Evolutionary conservation across 2,329 filamentous ascomycete genomes (phyloP), one percentile per base, ranked within the genome.

Genomic region (Sclerotinia sclerotiorum): DNA sequence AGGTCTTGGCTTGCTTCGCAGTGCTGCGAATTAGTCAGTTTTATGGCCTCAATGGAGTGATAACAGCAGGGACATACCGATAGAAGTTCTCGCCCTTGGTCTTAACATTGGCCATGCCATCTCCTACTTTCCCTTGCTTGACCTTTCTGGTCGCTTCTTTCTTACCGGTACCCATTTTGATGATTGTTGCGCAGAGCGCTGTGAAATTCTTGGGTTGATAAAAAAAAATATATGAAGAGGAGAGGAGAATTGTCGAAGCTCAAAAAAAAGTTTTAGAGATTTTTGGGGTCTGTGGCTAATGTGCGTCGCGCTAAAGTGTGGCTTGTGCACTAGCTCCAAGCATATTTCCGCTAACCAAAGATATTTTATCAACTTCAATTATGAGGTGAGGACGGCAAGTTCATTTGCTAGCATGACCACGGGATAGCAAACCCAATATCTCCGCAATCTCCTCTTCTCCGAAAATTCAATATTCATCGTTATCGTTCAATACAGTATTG

Each of bases 11-110:
- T 82, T 93, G 93, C 83, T 97, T 97, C 75, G 91, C 92, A 84
- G 82, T 79, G 73, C 83, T 84, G 67, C 54, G 65, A 56, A 66
- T 42, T 35, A 2, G 61, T 73, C 65, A 71, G 65, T 60, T 69
- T 19, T 32, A 57, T 35, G 15, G 13, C 39, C 5, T 32, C 11
- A 15, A 27, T 63, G 11, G 54, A 35, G 46, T 29, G 10, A 44
- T 29, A 32, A 49, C 58, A 54, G 56, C 49, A 67, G 70, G 17
- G 42, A 42, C 84, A 73, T 82, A 90, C 85, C 92, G 88, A 84
- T 98, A 98, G 83, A 98, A 99, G 84, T 98, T 98, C 85, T 98
- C 94, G 82, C 95, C 95, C 83, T 99, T 99, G 75, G 88, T 85
- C 77, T 90, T 92, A 77, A 98, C 92, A 82, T 98, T 98, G 76